Conservation (phyloP, 352 stramenopile species). For the Elongisporangium prolatum region DNA sequence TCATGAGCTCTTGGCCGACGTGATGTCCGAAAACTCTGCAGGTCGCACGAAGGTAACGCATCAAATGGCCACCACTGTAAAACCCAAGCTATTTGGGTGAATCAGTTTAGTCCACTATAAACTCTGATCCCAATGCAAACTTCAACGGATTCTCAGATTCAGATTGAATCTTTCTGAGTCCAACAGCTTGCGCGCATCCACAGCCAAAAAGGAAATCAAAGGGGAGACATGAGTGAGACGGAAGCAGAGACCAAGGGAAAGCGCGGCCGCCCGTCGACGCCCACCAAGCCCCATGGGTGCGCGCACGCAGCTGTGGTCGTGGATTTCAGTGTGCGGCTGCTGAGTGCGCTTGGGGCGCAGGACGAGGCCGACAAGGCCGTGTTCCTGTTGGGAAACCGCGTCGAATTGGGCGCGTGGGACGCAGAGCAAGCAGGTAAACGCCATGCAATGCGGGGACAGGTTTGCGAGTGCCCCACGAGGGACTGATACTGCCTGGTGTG, state of each 20-base stretch:
- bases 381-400: constrained; percentile 44
- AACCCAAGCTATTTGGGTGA: too few species aligned
- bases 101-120: too few species aligned
- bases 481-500: background rate
- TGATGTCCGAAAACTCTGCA: background rate
- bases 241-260: background rate
- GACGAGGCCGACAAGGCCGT: constrained; percentile 22
- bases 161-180: background rate
- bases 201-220: background rate
- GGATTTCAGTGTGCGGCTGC: constrained; percentile 31
- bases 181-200: background rate
- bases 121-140: background rate
- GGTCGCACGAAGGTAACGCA: background rate
- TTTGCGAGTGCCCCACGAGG: background rate
- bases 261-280: background rate
- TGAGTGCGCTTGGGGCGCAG: constrained; percentile 12
- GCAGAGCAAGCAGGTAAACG: constrained; percentile 35
- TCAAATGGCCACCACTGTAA: background rate
- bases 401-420: constrained; percentile 64
- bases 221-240: background rate
- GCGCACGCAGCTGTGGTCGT: constrained; percentile 9
- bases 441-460: background rate
- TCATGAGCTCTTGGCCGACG: background rate
- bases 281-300: background rate
- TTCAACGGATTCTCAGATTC: background rate